Percentiles rank a stretch among this genome's conserved stretches.
phyloP scores from a whole-genome alignment of 352 stramenopile species.

The Lagenidium giganteum region DNA sequence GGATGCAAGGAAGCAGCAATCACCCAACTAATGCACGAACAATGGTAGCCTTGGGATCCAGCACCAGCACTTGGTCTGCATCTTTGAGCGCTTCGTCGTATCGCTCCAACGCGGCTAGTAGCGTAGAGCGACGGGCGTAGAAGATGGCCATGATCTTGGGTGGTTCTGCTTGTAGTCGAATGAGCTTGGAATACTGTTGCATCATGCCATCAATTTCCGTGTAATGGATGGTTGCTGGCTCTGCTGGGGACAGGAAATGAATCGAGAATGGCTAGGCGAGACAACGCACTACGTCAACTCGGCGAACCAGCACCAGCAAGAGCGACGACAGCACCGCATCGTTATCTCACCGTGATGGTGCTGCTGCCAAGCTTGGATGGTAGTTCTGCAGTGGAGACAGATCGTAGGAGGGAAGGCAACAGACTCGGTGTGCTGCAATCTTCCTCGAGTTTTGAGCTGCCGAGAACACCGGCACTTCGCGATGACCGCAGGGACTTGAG shows the following conservation, averaged over 20 bases:
- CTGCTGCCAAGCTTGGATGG: no score
- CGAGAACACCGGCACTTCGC: no score
- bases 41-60: constrained; percentile 46
- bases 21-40: constrained; percentile 26
- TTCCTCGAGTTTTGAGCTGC: no score
- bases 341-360: no score
- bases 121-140: constrained; percentile 48
- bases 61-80: constrained; percentile 38
- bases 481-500: no score
- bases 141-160: constrained; percentile 53
- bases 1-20: neutral
- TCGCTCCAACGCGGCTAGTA: constrained; percentile 43
- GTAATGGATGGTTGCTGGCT: constrained; percentile 14
- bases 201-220: constrained; percentile 38
- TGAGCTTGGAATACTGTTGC: constrained; percentile 62
- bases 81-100: constrained; percentile 42
- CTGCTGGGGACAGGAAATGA: constrained; percentile 19
- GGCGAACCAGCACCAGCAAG: no score
- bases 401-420: no score
- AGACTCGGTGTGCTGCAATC: no score
- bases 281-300: no score
- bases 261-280: constrained; percentile 13
- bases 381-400: no score
- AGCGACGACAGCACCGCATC: no score
- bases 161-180: constrained; percentile 39